These are phyloP conservation scores for Eimeria praecox DNA, from an alignment of 169 alveolate species.

Conservation along the genomic window DNA sequence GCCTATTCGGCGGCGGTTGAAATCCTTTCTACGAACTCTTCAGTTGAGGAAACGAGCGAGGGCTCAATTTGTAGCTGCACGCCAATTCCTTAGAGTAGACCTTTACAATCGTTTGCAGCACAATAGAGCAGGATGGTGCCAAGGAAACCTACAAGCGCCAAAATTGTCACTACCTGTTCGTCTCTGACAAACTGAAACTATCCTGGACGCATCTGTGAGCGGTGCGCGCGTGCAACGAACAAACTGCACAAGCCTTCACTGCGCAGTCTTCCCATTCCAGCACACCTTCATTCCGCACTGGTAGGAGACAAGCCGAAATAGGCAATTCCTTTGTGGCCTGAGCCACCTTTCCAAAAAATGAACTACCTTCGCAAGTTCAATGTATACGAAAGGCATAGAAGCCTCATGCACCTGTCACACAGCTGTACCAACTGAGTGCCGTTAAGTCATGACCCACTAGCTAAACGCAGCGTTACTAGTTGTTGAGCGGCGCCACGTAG, in stretches of 20 bases:
- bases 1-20: neutral
- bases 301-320: neutral
- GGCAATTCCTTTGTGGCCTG: neutral
- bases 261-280: too few relatives aligned
- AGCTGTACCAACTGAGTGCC: too few relatives aligned
- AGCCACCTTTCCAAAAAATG: neutral
- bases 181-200: neutral
- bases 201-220: neutral
- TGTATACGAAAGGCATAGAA: neutral
- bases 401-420: too few relatives aligned
- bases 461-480: neutral
- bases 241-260: too few relatives aligned
- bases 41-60: too few relatives aligned
- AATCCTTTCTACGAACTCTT: neutral
- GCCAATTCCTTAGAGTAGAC: neutral
- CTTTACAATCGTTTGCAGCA: neutral
- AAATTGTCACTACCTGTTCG: neutral
- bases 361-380: neutral
- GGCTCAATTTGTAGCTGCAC: neutral
- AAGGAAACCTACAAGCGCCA: neutral
- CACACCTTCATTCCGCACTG: neutral
- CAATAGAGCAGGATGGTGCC: neutral
- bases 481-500: neutral
- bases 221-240: neutral
- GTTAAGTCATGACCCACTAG: neutral